Evolutionary conservation across 345 rosid genomes (phyloP).

Genomic region (Adansonia digitata): DNA sequence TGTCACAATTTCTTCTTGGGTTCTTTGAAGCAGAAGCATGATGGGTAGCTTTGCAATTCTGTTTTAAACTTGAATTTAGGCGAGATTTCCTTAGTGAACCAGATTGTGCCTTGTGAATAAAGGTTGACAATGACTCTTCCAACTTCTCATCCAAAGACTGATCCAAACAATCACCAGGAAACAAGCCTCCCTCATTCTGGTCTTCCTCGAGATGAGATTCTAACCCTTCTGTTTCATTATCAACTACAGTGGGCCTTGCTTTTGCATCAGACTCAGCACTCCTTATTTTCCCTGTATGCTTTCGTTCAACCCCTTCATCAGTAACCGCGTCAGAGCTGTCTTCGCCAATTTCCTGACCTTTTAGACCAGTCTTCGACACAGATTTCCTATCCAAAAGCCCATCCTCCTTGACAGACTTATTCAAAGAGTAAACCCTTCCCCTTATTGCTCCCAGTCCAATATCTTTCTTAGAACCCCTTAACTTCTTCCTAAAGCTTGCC

Average conservation of each 20-base stretch:
- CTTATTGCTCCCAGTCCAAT: slow-evolving; percentile 37
- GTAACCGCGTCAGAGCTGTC: slow-evolving; percentile 21
- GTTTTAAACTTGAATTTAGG: slow-evolving; percentile 20
- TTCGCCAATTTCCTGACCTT: slow-evolving; percentile 23
- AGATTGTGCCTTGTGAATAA: slow-evolving; percentile 31
- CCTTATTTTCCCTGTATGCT: slow-evolving; percentile 23
- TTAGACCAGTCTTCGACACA: slow-evolving; percentile 16
- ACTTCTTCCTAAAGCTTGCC: slow-evolving; percentile 82
- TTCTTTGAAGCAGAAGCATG: slow-evolving; percentile 18
- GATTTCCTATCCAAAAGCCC: slow-evolving; percentile 23
- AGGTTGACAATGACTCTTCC: slow-evolving; percentile 38
- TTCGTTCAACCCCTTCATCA: slow-evolving; percentile 26
- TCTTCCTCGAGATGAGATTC: slow-evolving; percentile 20
- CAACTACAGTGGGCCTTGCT: slow-evolving; percentile 13
- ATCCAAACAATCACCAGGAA: slow-evolving; percentile 24
- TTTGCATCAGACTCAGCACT: slow-evolving; percentile 19
- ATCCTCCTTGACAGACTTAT: slow-evolving; percentile 25
- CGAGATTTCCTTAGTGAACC: slow-evolving; percentile 22
- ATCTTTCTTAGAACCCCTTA: slow-evolving; percentile 71
- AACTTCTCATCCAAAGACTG: slow-evolving; percentile 23
- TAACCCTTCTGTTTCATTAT: slow-evolving; percentile 16
- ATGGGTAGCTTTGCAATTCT: slow-evolving; percentile 14
- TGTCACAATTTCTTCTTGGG: slow-evolving; percentile 15
- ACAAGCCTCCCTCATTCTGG: slow-evolving; percentile 20
- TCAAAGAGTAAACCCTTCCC: slow-evolving; percentile 21